Evolutionary conservation across 192 early-diverging fungal species (phyloP), one percentile per base, ranked within the genome.

Genomic region (Lobosporangium transversale): DNA sequence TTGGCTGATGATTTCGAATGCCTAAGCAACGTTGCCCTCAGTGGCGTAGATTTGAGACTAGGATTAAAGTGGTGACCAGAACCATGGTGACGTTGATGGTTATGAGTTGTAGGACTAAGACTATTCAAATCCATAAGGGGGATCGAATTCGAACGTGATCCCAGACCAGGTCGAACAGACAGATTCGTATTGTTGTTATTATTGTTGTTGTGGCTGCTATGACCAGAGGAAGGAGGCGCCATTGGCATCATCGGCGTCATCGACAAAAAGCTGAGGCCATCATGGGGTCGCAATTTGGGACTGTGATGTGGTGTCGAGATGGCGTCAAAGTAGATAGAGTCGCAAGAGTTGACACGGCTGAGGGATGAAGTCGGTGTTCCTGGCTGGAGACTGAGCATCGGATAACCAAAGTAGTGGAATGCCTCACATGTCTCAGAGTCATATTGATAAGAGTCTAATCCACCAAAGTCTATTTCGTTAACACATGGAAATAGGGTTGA

Each of bases 231-330:
- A 32, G 70, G 70, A n/a, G 63, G 70, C 1, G 70, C 56, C 62
- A 75, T 61, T 31, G 70, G 70, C 70, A 66, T 60, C 70, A 75
- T 75, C 14, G 70, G 70, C 9, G 70, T 75, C 70, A 75, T 75
- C 9, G 70, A 75, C 51, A 75, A 52, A 58, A 76, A 76, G 17
- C 47, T 62, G 26, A 76, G 43, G 24, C 73, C 73, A 5, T 76
- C 73, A 43, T 76, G 73, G n/a, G 73, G 73, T 15, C 73, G 73
- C 53, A 76, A 24, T 29, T 52, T 43, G 21, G 73, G 73, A 24
- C 73, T 76, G 48, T 76, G 73, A 24, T 42, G 52, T 8, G 73
- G 73, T 21, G 73, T 67, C 10, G 64, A 66, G 26, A 37, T 76
- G 36, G 73, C 73, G 20, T 76, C 73, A 37, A 58, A 76, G 20